These are phyloP conservation scores for Oenanthe sinensis DNA, from an alignment of 129 eudicot species.

Conservation along the genomic window DNA sequence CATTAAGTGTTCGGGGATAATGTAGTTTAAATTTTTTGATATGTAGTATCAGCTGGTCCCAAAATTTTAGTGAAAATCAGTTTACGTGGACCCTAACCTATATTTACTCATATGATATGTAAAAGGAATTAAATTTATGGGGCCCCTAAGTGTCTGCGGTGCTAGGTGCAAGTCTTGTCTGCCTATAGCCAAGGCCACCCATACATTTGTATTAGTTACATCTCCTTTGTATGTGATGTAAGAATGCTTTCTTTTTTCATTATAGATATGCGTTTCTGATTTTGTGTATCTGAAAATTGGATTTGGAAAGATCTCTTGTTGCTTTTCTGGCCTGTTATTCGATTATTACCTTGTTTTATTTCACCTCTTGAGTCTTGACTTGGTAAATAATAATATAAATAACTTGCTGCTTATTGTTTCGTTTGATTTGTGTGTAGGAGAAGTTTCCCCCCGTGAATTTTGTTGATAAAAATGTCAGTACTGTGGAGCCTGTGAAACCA, in stretches of 20 bases:
- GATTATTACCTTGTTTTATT: background rate
- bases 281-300: background rate
- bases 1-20: background rate
- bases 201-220: background rate
- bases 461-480: constrained; percentile 41
- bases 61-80: no score
- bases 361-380: background rate
- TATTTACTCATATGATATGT: no score
- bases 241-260: background rate
- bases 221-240: background rate
- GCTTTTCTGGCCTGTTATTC: no score
- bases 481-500: constrained; percentile 54
- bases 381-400: background rate
- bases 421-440: constrained; percentile 36
- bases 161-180: no score
- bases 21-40: no score
- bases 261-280: background rate
- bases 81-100: no score
- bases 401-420: background rate
- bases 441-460: constrained; percentile 60
- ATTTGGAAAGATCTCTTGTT: background rate
- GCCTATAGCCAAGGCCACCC: no score
- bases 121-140: no score
- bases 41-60: no score
- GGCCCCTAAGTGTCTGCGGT: no score